phyloP scores from a whole-genome alignment of 805 yeast species.

The Sugiyamaella valdiviana region DNA sequence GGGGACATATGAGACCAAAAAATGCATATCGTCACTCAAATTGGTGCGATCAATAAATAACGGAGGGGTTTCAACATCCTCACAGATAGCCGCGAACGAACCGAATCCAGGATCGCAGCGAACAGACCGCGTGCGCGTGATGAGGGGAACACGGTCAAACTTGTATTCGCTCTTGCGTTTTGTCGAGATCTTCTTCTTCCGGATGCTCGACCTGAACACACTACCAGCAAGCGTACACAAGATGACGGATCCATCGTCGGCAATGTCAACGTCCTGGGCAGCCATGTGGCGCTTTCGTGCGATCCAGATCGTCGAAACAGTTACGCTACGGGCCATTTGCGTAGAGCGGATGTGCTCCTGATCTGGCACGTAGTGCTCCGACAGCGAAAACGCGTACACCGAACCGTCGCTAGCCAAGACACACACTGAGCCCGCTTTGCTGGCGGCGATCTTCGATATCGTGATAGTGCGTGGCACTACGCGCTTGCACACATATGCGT shows the following conservation, averaged over 20 bases:
- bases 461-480: slow-evolving; percentile 3
- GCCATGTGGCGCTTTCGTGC: slow-evolving; percentile 42
- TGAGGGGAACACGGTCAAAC: slow-evolving; percentile 45
- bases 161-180: slow-evolving; percentile 38
- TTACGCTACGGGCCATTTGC: slow-evolving; percentile 14
- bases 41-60: slow-evolving; percentile 44
- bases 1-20: slow-evolving; percentile 43
- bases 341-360: slow-evolving; percentile 9
- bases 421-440: slow-evolving; percentile 21
- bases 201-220: slow-evolving; percentile 38
- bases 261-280: slow-evolving; percentile 62
- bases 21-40: slow-evolving; percentile 47
- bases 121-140: slow-evolving; percentile 59
- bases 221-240: slow-evolving; percentile 66
- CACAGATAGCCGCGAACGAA: slow-evolving; percentile 61
- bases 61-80: slow-evolving; percentile 55
- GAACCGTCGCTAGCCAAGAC: slow-evolving; percentile 22
- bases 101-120: slow-evolving; percentile 58
- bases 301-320: slow-evolving; percentile 23
- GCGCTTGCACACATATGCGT: slow-evolving; percentile 19
- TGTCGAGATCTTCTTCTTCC: slow-evolving; percentile 24
- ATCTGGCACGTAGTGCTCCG: slow-evolving; percentile 16
- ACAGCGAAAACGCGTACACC: slow-evolving; percentile 22
- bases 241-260: slow-evolving; percentile 62
- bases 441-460: slow-evolving; percentile 22